phyloP scores from a whole-genome alignment of 2,329 filamentous ascomycete species.

The Talaromyces sp. region DNA sequence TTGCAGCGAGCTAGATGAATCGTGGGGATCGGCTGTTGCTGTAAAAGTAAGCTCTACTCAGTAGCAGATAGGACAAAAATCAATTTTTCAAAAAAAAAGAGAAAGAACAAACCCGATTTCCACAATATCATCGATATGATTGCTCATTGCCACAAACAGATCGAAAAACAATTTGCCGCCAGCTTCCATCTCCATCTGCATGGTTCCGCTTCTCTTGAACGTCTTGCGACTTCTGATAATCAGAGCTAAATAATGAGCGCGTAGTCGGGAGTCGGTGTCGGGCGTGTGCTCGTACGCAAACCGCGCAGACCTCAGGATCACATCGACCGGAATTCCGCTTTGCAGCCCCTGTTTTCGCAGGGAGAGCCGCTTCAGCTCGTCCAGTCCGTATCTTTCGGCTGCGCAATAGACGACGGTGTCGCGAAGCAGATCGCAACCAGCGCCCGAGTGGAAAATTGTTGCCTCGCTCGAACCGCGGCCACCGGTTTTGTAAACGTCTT shows the following conservation, averaged over 20 bases:
- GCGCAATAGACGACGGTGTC: constrained; percentile 95
- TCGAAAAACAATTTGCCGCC: constrained; percentile 96
- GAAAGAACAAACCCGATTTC: constrained; percentile 60
- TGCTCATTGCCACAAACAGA: constrained; percentile 96
- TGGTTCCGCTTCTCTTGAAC: constrained; percentile 96
- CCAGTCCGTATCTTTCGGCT: constrained; percentile 82
- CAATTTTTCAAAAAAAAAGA: constrained; percentile 25
- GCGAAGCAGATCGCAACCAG: constrained; percentile 71
- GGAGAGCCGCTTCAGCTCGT: constrained; percentile 84
- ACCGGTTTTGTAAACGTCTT: constrained; percentile 49
- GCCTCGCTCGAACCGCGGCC: constrained; percentile 62
- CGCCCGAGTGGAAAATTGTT: constrained; percentile 70
- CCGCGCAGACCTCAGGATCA: constrained; percentile 85
- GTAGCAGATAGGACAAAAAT: too few species aligned
- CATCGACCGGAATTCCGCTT: constrained; percentile 83
- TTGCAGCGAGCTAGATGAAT: constrained; percentile 40
- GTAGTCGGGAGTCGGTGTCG: constrained; percentile 83
- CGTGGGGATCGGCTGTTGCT: constrained; percentile 50
- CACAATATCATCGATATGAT: constrained; percentile 93
- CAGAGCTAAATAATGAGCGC: constrained; percentile 93
- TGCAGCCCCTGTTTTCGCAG: constrained; percentile 93
- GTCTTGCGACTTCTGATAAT: constrained; percentile 96
- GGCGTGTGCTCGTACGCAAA: constrained; percentile 95
- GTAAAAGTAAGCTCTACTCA: constrained; percentile 15
- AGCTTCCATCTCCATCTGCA: constrained; percentile 97